These are phyloP conservation scores for Phycomyces nitens DNA, from an alignment of 192 early-diverging fungal species.

Conservation along the genomic window DNA sequence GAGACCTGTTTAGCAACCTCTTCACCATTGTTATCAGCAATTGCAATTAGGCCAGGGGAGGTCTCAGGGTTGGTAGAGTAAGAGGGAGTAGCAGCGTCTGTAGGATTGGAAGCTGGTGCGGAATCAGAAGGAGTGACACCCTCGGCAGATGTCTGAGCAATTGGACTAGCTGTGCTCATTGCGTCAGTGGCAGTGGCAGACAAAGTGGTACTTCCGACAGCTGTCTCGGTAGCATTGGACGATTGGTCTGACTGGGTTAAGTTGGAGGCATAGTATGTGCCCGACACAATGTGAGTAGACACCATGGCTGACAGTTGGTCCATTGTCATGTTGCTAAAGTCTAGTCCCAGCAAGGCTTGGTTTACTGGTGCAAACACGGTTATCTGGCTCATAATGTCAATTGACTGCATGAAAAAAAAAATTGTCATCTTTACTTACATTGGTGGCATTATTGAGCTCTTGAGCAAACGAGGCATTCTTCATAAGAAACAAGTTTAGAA, in stretches of 20 bases:
- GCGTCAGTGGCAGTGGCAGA: background rate
- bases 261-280: slow-evolving; percentile 10
- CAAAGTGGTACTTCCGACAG: background rate
- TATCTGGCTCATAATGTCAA: background rate
- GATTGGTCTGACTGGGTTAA: background rate
- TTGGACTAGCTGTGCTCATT: background rate
- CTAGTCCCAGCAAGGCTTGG: background rate
- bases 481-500: background rate
- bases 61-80: too few relatives aligned
- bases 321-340: slow-evolving; percentile 1
- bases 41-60: too few relatives aligned
- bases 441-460: slow-evolving; percentile 2
- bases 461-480: background rate
- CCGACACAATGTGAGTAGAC: background rate
- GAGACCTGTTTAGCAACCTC: too few relatives aligned
- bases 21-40: too few relatives aligned
- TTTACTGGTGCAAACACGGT: slow-evolving; percentile 7
- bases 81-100: too few relatives aligned
- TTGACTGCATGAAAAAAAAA: too few relatives aligned
- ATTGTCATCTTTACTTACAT: slow-evolving; percentile 4
- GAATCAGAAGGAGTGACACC: too few relatives aligned
- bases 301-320: background rate
- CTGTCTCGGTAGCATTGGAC: background rate
- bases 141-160: too few relatives aligned
- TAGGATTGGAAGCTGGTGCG: too few relatives aligned